Base-by-base conservation (phyloP, 352 stramenopile species). In the Phytophthora sp. region DNA sequence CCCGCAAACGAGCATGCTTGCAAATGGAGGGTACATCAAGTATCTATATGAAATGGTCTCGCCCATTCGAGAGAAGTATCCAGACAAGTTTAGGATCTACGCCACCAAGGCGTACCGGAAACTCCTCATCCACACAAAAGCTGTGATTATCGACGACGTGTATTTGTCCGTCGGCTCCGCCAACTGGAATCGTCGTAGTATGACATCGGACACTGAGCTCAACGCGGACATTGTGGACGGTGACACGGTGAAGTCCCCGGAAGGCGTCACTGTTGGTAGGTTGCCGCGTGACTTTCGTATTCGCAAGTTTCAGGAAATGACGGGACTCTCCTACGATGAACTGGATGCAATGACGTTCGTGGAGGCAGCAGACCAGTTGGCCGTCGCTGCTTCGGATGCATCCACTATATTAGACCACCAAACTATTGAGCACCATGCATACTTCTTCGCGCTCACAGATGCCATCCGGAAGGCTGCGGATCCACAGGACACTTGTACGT, bases 231-330 rank as follows among this genome's bases (percentile, higher is more conserved):
- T 88, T 30, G 72, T 90, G 5, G 81, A 88, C 45, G 46, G 26
- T n/a, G 51, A 77, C 13, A 54, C 45, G 10, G 54, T 69, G 23
- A 32, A 44, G 8, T 59, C 61, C n/a, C 61, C 61, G 23, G 15
- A 71, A 71, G 69, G 73, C 0, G 38, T 87, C 15, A 51, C 41
- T 2, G 75, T 87, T 4, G 67, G 54, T 6, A 63, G 64, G 23
- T 34, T 87, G 5, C 77, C 79, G 41, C 77, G 76, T 8, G 66
- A 86, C 53, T 90, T 76, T 55, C 81, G 81, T 3, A 58, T 88
- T 21, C 69, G 69, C 30, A 89, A 89, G 53, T 87, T 91, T 39
- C 56, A 64, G 11, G 82, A 91, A 54, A 72, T 87, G 41, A 84
- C 73, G 5, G 64, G 76, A 24, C 65, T 70, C 5, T 69, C 41